Evolutionary conservation across 768 basidiomycete genomes (phyloP).

Genomic region (Kwoniella sp.): DNA sequence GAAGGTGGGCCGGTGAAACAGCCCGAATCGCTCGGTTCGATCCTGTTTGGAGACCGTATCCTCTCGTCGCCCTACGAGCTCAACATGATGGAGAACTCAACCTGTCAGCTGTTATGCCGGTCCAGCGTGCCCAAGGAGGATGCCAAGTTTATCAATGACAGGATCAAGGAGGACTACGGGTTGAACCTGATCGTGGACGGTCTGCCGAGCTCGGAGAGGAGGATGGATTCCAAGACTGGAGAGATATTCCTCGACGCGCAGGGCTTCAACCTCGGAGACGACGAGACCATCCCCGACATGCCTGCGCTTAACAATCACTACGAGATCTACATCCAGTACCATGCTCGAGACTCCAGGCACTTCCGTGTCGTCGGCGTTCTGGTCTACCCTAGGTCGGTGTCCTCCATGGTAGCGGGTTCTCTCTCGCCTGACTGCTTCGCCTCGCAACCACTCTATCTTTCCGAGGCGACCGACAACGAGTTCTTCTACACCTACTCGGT

Average conservation of each 20-base stretch:
- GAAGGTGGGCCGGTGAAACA: slow-evolving; percentile 57
- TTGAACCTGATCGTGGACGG: slow-evolving; percentile 94
- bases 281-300: slow-evolving; percentile 57
- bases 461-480: slow-evolving; percentile 59
- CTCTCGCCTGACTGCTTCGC: slow-evolving; percentile 36
- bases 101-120: slow-evolving; percentile 72
- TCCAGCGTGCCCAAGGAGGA: slow-evolving; percentile 63
- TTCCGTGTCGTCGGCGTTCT: slow-evolving; percentile 87
- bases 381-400: slow-evolving; percentile 56
- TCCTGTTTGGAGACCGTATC: slow-evolving; percentile 94
- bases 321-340: slow-evolving; percentile 62
- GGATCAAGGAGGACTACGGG: slow-evolving; percentile 86
- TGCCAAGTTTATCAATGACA: slow-evolving; percentile 82
- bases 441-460: slow-evolving; percentile 55
- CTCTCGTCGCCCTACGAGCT: slow-evolving; percentile 88
- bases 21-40: slow-evolving; percentile 83
- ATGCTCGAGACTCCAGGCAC: slow-evolving; percentile 61
- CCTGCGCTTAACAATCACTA: slow-evolving; percentile 91
- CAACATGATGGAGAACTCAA: slow-evolving; percentile 67
- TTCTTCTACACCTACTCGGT: slow-evolving; percentile 84
- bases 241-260: slow-evolving; percentile 82
- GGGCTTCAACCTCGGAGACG: slow-evolving; percentile 73
- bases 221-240: slow-evolving; percentile 68
- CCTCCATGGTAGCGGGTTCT: slow-evolving; percentile 31
- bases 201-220: slow-evolving; percentile 89